Base-by-base conservation (phyloP, 176 grass and related monocot genomes). In the Microstegium vimineum region DNA sequence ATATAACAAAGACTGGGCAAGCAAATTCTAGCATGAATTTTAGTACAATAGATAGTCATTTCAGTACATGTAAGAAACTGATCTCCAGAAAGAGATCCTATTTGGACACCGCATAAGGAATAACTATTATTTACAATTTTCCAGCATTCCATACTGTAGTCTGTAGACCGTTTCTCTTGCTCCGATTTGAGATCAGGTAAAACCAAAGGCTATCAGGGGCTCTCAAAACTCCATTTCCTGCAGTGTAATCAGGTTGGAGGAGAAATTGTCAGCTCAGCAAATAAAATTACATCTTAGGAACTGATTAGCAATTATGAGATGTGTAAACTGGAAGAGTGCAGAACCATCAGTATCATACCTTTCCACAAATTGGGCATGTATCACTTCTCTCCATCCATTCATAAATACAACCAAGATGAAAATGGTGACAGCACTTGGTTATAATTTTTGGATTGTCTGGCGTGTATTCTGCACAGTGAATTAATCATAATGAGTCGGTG, bases 321-420 rank as follows among this genome's bases (percentile, higher is more conserved):
- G 71, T 27, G 25, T 86, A 72, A 77, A 61, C 25, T 15, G 5
- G 31, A 43, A 74, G 40, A 78, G 59, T 56, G 30, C 1, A 20
- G 31, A 61, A 68, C 1, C 17, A 56, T n/a, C 9, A 71, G 15
- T 2, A 27, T 5, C 14, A 20, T 86, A 97, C 94, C 94, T 90
- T 81, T 78, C 91, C 89, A 73, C 94, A 97, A 76, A 97, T 87
- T 46, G 94, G 94, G 77, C 94, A 97, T 33, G 84, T 97, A 45
- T 97, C 91, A 69, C 94, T 94, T 78, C 94, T 86, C 79, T 97
- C 94, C 94, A 97, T 97, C 94, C 94, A 97, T 82, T 97, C 94
- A 66, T 94, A 97, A 87, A 97, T 97, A 88, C 94, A 97, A 57
- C 94, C 89, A 74, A 97, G 88, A 90, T 97, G 94, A 66, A 94